phyloP scores from a whole-genome alignment of 208 protist genomes.

The Leishmania amazonensis region DNA sequence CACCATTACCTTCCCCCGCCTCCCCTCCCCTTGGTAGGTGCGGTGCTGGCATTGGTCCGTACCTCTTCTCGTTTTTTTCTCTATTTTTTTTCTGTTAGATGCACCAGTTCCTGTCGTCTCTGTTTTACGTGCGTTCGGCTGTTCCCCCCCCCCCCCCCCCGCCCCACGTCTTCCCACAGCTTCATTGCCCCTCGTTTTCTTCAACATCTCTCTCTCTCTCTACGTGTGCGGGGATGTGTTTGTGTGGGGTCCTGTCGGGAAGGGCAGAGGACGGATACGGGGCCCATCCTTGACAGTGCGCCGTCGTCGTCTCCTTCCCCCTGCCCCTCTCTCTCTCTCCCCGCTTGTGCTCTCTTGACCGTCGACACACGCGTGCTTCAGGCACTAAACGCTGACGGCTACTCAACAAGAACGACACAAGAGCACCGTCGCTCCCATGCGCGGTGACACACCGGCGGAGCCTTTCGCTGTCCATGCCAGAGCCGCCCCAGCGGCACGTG shows the following conservation, averaged over 20 bases:
- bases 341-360: background rate
- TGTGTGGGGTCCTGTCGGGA: background rate
- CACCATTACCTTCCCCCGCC: background rate
- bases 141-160: background rate
- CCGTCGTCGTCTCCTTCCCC: background rate
- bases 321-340: background rate
- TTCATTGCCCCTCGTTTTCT: background rate
- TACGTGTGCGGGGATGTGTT: background rate
- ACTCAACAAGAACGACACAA: background rate
- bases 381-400: background rate
- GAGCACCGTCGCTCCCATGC: no score
- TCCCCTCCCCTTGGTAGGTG: background rate
- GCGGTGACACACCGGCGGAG: background rate
- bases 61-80: slow-evolving; percentile 5
- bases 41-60: background rate
- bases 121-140: background rate
- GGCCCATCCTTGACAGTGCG: background rate
- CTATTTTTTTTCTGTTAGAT: slow-evolving; percentile 2
- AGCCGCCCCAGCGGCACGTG: background rate
- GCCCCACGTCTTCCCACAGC: background rate
- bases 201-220: background rate
- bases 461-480: background rate
- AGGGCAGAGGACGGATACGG: background rate
- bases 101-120: background rate
- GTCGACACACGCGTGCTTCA: background rate